Evolutionary conservation across 306 rosid genomes (phyloP).

Genomic region (Fragaria ananassa): DNA sequence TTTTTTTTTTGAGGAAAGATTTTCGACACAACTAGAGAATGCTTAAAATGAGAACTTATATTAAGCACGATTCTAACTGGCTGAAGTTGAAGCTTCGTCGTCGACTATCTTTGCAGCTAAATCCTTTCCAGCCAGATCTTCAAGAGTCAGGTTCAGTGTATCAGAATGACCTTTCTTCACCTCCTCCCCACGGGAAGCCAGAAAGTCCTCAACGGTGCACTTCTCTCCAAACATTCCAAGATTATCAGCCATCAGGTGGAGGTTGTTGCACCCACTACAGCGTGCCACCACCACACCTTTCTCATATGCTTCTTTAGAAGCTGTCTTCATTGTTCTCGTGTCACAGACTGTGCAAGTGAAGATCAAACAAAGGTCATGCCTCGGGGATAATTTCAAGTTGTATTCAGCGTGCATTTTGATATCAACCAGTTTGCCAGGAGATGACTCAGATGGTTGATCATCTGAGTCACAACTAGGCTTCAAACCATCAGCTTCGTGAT

Average conservation of each 20-base stretch:
- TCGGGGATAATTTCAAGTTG: slow-evolving; percentile 61
- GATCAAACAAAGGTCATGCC: slow-evolving; percentile 91
- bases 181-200: slow-evolving; percentile 84
- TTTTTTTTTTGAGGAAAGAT: too few species aligned
- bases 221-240: slow-evolving; percentile 92
- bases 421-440: slow-evolving; percentile 19
- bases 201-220: slow-evolving; percentile 64
- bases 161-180: slow-evolving; percentile 65
- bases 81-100: neutral
- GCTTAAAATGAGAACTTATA: neutral
- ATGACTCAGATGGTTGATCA: slow-evolving; percentile 25
- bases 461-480: slow-evolving; percentile 21
- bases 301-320: slow-evolving; percentile 74
- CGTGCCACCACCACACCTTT: slow-evolving; percentile 86
- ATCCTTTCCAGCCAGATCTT: slow-evolving; percentile 64
- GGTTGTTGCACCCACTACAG: slow-evolving; percentile 74
- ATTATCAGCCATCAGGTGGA: slow-evolving; percentile 77
- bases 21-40: neutral
- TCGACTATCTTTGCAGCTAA: neutral
- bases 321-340: slow-evolving; percentile 78
- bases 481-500: slow-evolving; percentile 24
- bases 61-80: neutral
- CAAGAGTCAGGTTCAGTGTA: slow-evolving; percentile 67
- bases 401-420: slow-evolving; percentile 45
- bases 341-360: slow-evolving; percentile 94